Evolutionary conservation across 768 basidiomycete genomes (phyloP).

Genomic region (Russula sp.): DNA sequence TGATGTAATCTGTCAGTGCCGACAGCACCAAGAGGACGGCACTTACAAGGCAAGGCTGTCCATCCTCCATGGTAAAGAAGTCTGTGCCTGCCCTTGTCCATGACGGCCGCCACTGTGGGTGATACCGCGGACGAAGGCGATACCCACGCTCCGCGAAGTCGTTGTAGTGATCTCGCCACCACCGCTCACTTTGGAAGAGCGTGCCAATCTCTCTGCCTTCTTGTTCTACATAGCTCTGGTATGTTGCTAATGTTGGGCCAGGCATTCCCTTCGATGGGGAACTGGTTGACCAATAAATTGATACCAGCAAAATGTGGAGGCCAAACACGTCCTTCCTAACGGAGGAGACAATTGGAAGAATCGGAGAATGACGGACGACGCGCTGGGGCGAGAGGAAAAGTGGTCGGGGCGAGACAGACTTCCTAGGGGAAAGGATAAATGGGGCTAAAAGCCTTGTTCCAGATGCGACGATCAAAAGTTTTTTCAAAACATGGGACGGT

Average conservation of each 20-base stretch:
- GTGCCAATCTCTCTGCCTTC: conserved; percentile 1
- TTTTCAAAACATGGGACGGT: no score
- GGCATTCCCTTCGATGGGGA: background rate
- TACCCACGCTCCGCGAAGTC: conserved; percentile 5
- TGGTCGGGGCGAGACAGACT: no score
- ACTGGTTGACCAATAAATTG: background rate
- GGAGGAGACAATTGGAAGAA: background rate
- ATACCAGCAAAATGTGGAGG: background rate
- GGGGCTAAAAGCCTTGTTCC: no score
- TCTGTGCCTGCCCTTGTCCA: conserved; percentile 7
- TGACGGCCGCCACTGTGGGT: conserved; percentile 16
- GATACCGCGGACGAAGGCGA: conserved; percentile 17
- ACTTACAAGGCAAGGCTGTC: conserved; percentile 8
- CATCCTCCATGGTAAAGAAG: conserved; percentile 15
- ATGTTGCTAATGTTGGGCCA: background rate
- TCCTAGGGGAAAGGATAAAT: no score
- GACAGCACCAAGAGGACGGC: background rate
- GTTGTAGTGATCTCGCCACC: conserved; percentile 15
- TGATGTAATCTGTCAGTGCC: background rate
- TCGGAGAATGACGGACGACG: no score
- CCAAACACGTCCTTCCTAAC: background rate
- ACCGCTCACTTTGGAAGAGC: conserved; percentile 8
- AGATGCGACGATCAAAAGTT: no score
- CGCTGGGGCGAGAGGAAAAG: no score
- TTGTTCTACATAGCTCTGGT: background rate